Conservation (phyloP, 2,329 filamentous ascomycete genomes). For the Dryadomyces quercus-mongolicae region DNA sequence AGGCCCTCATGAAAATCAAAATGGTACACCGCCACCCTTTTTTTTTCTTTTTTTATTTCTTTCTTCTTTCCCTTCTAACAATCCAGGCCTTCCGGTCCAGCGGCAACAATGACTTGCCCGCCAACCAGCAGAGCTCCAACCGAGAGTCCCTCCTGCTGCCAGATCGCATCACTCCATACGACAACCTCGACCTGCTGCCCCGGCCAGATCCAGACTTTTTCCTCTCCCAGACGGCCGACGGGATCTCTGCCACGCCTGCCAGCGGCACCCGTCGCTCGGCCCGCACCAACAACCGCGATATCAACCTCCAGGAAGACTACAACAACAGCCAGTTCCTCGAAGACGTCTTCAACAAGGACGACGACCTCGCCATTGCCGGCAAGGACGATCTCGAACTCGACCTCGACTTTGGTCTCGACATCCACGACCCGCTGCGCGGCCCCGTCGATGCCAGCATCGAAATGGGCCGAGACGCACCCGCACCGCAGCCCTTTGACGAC, state of each 20-base stretch:
- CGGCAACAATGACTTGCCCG: conserved; percentile 91
- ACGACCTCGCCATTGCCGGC: conserved; percentile 40
- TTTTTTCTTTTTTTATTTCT: not conserved
- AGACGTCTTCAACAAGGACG: conserved; percentile 47
- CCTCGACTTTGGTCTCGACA: conserved; percentile 61
- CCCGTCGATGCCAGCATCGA: conserved; percentile 57
- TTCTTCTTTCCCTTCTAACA: conserved; percentile 24
- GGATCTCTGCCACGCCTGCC: conserved; percentile 39
- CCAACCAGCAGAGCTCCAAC: conserved; percentile 66
- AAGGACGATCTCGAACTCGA: conserved; percentile 60
- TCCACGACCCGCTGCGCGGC: conserved; percentile 46
- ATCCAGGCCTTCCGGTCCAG: conserved; percentile 79
- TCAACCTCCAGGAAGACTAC: conserved; percentile 57
- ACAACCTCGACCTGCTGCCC: conserved; percentile 64
- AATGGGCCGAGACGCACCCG: conserved; percentile 75
- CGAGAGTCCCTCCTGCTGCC: conserved; percentile 80
- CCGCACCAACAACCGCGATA: conserved; percentile 48
- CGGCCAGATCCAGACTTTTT: conserved; percentile 82
- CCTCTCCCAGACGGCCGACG: conserved; percentile 56
- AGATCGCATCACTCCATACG: conserved; percentile 85
- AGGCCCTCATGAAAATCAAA: conserved; percentile 95
- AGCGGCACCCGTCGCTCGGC: conserved; percentile 34
- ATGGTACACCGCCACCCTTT: conserved; percentile 48
- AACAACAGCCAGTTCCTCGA: conserved; percentile 73
- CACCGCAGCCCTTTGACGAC: conserved; percentile 53